Conservation (phyloP, 2,329 filamentous ascomycete species). For the Nigrograna mackinnonii region DNA sequence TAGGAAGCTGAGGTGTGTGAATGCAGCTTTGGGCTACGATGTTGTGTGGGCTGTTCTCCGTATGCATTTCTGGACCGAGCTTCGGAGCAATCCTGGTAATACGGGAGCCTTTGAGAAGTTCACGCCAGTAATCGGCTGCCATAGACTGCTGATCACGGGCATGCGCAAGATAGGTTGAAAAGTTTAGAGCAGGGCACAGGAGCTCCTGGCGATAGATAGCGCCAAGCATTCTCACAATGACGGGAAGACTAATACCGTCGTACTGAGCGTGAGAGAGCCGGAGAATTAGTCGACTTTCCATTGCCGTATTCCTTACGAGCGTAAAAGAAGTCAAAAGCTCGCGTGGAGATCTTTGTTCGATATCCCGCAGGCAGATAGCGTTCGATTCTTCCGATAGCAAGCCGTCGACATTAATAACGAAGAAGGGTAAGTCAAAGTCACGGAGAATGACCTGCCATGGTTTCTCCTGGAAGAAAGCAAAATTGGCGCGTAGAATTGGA, state of each 20-base stretch:
- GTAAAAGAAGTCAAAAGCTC: not conserved
- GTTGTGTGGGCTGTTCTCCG: not conserved
- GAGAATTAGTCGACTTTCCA: not conserved
- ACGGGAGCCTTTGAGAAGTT: not conserved
- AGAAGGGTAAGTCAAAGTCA: not conserved
- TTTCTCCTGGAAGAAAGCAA: not conserved
- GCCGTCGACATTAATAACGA: not conserved
- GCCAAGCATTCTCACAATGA: not conserved
- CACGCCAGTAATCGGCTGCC: not conserved
- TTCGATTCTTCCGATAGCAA: not conserved
- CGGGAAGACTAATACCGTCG: not conserved
- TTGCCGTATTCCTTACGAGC: not conserved
- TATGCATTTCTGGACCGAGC: not conserved
- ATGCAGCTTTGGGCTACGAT: not conserved
- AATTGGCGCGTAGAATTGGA: not conserved
- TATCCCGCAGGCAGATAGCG: not conserved
- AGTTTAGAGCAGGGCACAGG: not conserved
- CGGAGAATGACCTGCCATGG: not conserved
- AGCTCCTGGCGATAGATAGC: not conserved
- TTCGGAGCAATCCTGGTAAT: not conserved
- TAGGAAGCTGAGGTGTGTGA: not conserved
- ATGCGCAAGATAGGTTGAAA: not conserved
- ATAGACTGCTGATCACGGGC: not conserved
- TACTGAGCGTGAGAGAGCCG: conserved; percentile 1
- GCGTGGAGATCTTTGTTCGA: not conserved